A percentile compares a stretch with the other conserved stretches of the same genome.
phyloP scores from a whole-genome alignment of 352 stramenopile species.

The Pythium myriotylum region DNA sequence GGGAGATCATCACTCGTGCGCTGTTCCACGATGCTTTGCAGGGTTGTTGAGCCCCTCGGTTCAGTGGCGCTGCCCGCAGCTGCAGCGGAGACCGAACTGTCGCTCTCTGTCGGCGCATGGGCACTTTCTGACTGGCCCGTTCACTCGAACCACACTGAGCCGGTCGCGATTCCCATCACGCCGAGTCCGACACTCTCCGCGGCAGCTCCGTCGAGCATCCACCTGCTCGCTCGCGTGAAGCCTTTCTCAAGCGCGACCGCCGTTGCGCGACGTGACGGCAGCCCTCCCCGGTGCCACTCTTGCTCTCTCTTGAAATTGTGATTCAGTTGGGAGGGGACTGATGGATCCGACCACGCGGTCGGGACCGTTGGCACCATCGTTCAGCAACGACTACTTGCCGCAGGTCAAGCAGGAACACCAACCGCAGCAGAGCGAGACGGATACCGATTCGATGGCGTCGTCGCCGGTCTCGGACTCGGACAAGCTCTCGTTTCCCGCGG shows the following conservation, averaged over 20 bases:
- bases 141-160: too few species aligned
- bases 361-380: background rate
- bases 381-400: background rate
- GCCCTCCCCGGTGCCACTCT: background rate
- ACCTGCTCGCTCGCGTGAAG: too few species aligned
- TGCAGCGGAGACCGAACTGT: too few species aligned
- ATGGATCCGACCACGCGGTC: conserved; percentile 1
- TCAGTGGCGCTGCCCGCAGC: too few species aligned
- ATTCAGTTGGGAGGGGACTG: background rate
- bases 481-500: conserved; percentile 16
- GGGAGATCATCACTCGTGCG: too few species aligned
- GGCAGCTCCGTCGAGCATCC: background rate
- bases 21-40: too few species aligned
- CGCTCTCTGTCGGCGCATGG: too few species aligned
- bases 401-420: conserved; percentile 6
- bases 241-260: background rate
- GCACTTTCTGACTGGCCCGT: too few species aligned
- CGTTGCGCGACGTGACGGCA: background rate
- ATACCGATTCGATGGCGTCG: conserved; percentile 14
- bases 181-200: too few species aligned
- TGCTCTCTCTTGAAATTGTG: background rate
- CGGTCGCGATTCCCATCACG: too few species aligned
- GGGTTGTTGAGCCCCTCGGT: too few species aligned
- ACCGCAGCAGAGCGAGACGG: background rate
- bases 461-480: conserved; percentile 13